Evolutionary conservation across 1,139 yeast genomes (phyloP).

Genomic region (Petasospora rhodanensis): DNA sequence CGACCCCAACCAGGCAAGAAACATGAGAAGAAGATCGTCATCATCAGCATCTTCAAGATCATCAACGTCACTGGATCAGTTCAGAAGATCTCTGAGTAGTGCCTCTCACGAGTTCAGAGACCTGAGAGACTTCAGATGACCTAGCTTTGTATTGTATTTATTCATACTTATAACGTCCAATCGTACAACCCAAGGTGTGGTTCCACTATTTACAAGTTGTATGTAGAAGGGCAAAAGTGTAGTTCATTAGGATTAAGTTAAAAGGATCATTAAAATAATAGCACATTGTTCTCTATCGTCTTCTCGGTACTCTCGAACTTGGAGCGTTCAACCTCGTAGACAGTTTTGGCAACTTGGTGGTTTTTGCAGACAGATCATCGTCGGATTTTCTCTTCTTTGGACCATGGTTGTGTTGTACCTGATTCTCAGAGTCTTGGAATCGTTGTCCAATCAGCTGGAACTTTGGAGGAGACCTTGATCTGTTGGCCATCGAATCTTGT

Average conservation of each 20-base stretch:
- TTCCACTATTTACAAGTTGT: too few species aligned
- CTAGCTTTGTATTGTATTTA: not conserved
- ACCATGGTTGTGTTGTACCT: conserved; percentile 4
- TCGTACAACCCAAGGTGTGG: too few species aligned
- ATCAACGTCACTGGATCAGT: conserved; percentile 23
- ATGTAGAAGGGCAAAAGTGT: too few species aligned
- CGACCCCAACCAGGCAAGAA: conserved; percentile 81
- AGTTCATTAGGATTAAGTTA: too few species aligned
- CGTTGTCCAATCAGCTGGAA: conserved; percentile 25
- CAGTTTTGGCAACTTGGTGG: conserved; percentile 2
- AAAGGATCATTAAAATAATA: too few species aligned
- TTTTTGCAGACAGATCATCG: conserved; percentile 5
- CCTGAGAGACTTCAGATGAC: conserved; percentile 22
- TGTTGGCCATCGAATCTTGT: conserved; percentile 1
- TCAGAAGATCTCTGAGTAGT: conserved; percentile 26
- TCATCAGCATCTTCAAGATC: conserved; percentile 23
- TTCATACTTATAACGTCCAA: not conserved
- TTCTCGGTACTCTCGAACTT: too few species aligned
- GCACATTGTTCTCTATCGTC: too few species aligned
- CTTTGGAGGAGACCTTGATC: conserved; percentile 23
- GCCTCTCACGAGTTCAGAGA: too few species aligned
- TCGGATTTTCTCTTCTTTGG: conserved; percentile 12
- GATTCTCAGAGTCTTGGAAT: conserved; percentile 12
- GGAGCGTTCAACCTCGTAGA: not conserved
- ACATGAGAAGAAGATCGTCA: conserved; percentile 65